A percentile compares a stretch with the other conserved stretches of the same genome.
Conservation (phyloP, 2,329 filamentous ascomycete genomes). For the Paecilomyces sp. region DNA sequence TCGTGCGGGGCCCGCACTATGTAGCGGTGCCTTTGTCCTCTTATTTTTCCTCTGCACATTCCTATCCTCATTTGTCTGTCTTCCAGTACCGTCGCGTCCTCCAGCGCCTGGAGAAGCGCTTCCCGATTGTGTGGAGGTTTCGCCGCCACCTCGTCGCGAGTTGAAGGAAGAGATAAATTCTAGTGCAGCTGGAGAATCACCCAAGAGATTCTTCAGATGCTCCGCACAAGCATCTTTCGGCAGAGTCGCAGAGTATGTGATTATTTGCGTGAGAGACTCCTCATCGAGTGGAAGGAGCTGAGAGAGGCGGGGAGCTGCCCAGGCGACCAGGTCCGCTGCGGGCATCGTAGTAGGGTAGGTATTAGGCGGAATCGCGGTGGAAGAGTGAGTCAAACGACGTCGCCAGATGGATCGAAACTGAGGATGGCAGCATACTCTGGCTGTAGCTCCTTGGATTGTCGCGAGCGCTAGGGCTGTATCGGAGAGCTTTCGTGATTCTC, state of each 20-base stretch:
- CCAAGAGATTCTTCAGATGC: conserved; percentile 81
- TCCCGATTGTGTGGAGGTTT: conserved; percentile 11
- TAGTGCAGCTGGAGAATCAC: conserved; percentile 68
- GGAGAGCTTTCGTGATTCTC: background rate
- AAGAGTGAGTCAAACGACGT: background rate
- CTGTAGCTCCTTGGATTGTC: background rate
- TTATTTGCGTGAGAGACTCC: conserved; percentile 72
- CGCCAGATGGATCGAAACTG: background rate
- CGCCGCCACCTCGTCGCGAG: conserved; percentile 45
- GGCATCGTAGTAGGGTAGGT: conserved; percentile 14
- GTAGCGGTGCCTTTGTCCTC: conserved; percentile 56
- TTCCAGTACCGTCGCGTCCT: background rate
- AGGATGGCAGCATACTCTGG: background rate
- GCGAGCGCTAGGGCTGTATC: background rate
- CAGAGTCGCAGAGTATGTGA: conserved; percentile 72
- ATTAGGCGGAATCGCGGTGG: background rate
- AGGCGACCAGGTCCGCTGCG: conserved; percentile 33
- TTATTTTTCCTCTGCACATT: conserved; percentile 43
- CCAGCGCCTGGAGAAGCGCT: conserved; percentile 3
- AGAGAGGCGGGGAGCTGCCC: conserved; percentile 65
- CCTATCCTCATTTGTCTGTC: conserved; percentile 10
- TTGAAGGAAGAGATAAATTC: conserved; percentile 73
- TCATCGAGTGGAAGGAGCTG: conserved; percentile 79
- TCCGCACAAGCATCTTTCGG: conserved; percentile 71
- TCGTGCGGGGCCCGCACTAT: conserved; percentile 55